These are phyloP conservation scores for Clarireedia homoeocarpa DNA, from an alignment of 2,329 filamentous ascomycete species.

Conservation along the genomic window DNA sequence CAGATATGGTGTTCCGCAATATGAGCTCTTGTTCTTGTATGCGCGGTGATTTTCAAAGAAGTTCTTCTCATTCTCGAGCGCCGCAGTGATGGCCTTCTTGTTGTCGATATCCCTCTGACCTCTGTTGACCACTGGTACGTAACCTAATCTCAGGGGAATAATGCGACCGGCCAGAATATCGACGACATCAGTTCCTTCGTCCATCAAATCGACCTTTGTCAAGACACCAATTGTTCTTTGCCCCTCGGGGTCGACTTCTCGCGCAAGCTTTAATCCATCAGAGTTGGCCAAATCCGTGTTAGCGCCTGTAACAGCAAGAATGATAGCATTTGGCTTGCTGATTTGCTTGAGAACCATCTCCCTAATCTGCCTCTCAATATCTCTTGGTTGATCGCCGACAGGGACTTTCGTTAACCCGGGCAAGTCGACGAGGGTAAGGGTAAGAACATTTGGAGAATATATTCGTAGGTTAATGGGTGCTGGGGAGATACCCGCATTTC, in stretches of 20 bases:
- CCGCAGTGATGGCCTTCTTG: conserved; percentile 86
- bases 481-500: conserved; percentile 93
- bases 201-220: conserved; percentile 98
- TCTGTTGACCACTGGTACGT: conserved; percentile 95
- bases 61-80: conserved; percentile 87
- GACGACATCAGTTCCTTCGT: conserved; percentile 95
- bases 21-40: conserved; percentile 96
- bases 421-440: conserved; percentile 90
- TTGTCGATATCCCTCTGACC: conserved; percentile 98
- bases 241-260: conserved; percentile 94
- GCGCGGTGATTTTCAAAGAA: conserved; percentile 99
- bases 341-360: conserved; percentile 99
- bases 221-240: conserved; percentile 97
- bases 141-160: conserved; percentile 88
- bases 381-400: conserved; percentile 89
- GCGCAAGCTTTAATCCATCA: conserved; percentile 89
- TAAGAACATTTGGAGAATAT: conserved; percentile 97
- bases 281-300: conserved; percentile 99
- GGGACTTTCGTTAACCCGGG: conserved; percentile 95
- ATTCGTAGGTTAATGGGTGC: conserved; percentile 96
- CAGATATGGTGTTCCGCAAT: conserved; percentile 95
- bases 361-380: conserved; percentile 92
- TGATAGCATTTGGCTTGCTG: conserved; percentile 95
- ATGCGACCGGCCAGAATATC: conserved; percentile 97
- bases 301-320: conserved; percentile 89